Percentiles rank a stretch among this genome's conserved stretches.
Evolutionary conservation across 768 basidiomycete species (phyloP).

Genomic region (Phylloporus sp.): DNA sequence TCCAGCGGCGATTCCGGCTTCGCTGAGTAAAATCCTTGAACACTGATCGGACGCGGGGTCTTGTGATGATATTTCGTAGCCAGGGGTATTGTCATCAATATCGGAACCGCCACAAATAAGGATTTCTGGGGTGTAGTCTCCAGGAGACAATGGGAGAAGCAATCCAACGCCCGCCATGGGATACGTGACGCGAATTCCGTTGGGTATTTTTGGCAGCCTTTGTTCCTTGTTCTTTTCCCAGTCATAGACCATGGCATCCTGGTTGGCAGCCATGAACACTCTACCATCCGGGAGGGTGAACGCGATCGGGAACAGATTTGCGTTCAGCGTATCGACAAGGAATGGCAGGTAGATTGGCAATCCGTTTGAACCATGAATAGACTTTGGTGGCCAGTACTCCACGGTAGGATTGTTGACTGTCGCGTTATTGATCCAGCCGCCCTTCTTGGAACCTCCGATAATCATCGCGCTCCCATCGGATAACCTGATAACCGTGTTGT

Average conservation of each 20-base stretch:
- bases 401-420: conserved; percentile 79
- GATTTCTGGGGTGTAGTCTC: conserved; percentile 65
- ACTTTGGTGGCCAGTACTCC: conserved; percentile 81
- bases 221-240: conserved; percentile 62
- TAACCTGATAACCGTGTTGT: conserved; percentile 66
- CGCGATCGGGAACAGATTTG: conserved; percentile 81
- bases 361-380: conserved; percentile 62
- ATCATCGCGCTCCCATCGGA: conserved; percentile 81
- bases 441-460: conserved; percentile 75
- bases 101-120: conserved; percentile 76
- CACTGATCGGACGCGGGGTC: conserved; percentile 73
- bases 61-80: conserved; percentile 65
- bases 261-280: conserved; percentile 75
- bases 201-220: conserved; percentile 64
- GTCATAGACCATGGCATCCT: conserved; percentile 76
- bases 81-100: conserved; percentile 55
- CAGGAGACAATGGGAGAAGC: conserved; percentile 66
- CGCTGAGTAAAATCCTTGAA: conserved; percentile 61
- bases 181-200: conserved; percentile 77
- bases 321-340: conserved; percentile 65
- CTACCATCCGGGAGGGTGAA: conserved; percentile 67
- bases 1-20: conserved; percentile 58
- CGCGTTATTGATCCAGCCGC: conserved; percentile 83
- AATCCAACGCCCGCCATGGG: conserved; percentile 75
- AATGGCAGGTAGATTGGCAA: conserved; percentile 62